Conservation (phyloP, 768 basidiomycete species). For the Mycena galopus region DNA sequence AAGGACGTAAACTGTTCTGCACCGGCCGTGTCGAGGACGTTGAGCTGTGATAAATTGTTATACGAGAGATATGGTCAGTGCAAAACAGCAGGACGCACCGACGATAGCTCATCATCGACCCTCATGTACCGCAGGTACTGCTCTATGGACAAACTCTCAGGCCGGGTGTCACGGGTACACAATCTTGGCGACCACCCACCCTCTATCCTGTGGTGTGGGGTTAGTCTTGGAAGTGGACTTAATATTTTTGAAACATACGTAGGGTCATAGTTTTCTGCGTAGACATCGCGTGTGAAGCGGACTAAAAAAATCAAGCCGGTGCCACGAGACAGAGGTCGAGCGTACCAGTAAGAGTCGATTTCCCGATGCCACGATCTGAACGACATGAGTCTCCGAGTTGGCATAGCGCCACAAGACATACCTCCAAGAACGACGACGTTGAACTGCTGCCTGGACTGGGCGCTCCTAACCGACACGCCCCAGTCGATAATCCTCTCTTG, state of each 20-base stretch:
- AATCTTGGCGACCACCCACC: conserved; percentile 55
- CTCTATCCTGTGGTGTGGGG: conserved; percentile 64
- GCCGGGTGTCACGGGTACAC: neutral
- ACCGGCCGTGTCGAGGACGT: conserved; percentile 87
- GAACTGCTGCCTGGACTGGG: conserved; percentile 54
- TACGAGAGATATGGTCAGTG: conserved; percentile 13
- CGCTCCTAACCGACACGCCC: conserved; percentile 44
- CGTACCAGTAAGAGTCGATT: conserved; percentile 82
- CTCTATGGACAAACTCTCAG: conserved; percentile 58
- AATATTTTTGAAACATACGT: conserved; percentile 50
- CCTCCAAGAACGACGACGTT: conserved; percentile 87
- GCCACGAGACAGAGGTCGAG: neutral
- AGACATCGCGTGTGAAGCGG: conserved; percentile 79
- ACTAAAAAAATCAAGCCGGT: conserved; percentile 50
- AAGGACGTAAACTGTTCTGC: conserved; percentile 88
- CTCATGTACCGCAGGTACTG: conserved; percentile 74
- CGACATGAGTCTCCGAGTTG: neutral
- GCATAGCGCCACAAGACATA: conserved; percentile 47
- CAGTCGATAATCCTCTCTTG: conserved; percentile 14
- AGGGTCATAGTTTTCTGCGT: conserved; percentile 84
- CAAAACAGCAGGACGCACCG: conserved; percentile 57
- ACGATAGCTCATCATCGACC: conserved; percentile 74
- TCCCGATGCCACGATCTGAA: conserved; percentile 89
- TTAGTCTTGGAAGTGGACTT: neutral
- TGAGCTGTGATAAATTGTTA: conserved; percentile 62